A percentile compares a stretch with the other conserved stretches of the same genome.
phyloP scores from a whole-genome alignment of 1,139 yeast genomes.

The Wickerhamomyces sp. region DNA sequence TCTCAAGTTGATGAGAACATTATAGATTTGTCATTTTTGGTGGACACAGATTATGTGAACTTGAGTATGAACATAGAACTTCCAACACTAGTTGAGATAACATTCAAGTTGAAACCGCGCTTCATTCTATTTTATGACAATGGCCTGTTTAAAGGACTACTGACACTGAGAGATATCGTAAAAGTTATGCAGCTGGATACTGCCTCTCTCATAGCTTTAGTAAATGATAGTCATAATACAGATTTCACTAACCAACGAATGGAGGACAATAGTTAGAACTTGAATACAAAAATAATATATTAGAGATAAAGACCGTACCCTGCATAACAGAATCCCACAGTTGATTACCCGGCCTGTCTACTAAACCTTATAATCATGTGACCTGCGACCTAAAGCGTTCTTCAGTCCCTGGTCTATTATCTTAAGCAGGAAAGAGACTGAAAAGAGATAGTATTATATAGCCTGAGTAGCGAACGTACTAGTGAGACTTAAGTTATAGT shows the following conservation, averaged over 20 bases:
- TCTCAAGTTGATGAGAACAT: conserved; percentile 4
- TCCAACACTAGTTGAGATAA: conserved; percentile 21
- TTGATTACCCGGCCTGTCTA: background rate
- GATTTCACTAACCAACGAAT: too few relatives aligned
- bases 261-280: too few relatives aligned
- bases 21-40: conserved; percentile 10
- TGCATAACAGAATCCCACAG: too few relatives aligned
- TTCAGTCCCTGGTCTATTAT: too few relatives aligned
- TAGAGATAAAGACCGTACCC: too few relatives aligned
- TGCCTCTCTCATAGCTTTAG: background rate
- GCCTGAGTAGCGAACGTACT: too few relatives aligned
- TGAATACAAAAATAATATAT: too few relatives aligned
- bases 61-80: conserved; percentile 16
- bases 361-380: background rate
- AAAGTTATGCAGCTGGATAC: conserved; percentile 7
- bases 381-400: too few relatives aligned
- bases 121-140: conserved; percentile 16
- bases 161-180: conserved; percentile 20
- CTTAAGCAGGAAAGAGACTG: background rate
- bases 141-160: conserved; percentile 18
- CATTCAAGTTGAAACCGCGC: conserved; percentile 22
- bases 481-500: too few relatives aligned
- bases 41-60: conserved; percentile 15
- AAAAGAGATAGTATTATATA: too few relatives aligned
- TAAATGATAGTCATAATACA: background rate